Base-by-base conservation (phyloP, 2,329 filamentous ascomycete species). In the Venturia aucupariae region DNA sequence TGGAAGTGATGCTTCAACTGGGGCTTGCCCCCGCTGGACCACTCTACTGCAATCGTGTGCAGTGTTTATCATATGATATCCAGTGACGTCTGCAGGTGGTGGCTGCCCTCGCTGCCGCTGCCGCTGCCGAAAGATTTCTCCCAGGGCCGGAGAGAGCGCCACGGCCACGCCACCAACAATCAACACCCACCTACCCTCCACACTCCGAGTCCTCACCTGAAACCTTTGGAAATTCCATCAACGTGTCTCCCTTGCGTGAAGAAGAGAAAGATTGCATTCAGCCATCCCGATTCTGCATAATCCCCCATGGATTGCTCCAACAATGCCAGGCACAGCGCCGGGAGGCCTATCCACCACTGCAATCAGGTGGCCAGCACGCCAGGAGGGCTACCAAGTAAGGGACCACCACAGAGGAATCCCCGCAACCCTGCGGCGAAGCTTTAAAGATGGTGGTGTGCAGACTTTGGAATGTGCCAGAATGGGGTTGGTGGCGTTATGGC, bases 261-360 rank as follows among this genome's bases (percentile, higher is more conserved):
- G 51, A 57, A 35, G 46, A 51, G 15, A 24, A 30, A 1, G 15
- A n/a, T n/a, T n/a, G n/a, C n/a, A n/a, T n/a, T n/a, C n/a, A n/a
- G n/a, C n/a, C n/a, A n/a, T n/a, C n/a, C n/a, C 15, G n/a, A 22
- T n/a, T n/a, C n/a, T 44, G 42, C 42, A 44, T 15, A 24, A 48
- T 22, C 15, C 10, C 5, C 46, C 15, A 48, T 48, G 46, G 27
- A 48, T 48, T 8, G 22, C 6, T 35, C 17, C 51, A 19, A 19
- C 27, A 35, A 35, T 35, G 51, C 51, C 27, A 55, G 51, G 51
- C 30, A 55, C 51, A 55, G 51, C 51, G 51, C 51, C 51, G 51
- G 51, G 51, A 55, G 17, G 19, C 2, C 51, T 30, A 30, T 27
- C 8, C 15, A n/a, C 51, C 30, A 32, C 51, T 55, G 51, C 48